Evolutionary conservation across 768 basidiomycete genomes (phyloP), one percentile per base, ranked within the genome.

Genomic region (Podaxis sp.): DNA sequence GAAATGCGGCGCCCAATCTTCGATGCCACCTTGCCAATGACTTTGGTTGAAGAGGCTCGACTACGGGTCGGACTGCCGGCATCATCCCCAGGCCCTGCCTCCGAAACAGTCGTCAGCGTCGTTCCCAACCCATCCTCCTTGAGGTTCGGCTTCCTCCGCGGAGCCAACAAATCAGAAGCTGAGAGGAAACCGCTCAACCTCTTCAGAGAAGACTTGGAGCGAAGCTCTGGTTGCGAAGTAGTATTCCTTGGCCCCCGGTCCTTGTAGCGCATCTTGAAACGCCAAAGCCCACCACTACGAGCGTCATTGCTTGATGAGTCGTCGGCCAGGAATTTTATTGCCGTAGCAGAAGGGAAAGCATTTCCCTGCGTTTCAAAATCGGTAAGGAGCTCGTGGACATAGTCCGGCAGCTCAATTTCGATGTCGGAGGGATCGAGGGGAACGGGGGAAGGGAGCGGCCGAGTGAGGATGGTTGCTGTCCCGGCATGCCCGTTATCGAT

Each of bases 311-410:
- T 51, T 0, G 35, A 18, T 23, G 13, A 16, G 16, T 52, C 25
- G 16, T 44, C 25, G 16, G 36, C 11, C 9, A 50, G 28, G 21
- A 55, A 61, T 47, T 28, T 47, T 18, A 54, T n/a, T 4, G 53
- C 10, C 6, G 59, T 10, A 1, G 36, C 46, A 25, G 52, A 23
- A 18, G 57, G 18, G 1, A 21, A 13, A 35, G 21, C 16, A 18
- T 32, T 44, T n/a, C n/a, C 52, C 27, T 54, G 35, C 13, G 36
- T 35, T 32, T 61, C 59, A 48, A 61, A 61, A 21, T 61, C 52
- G 21, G 59, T 44, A n/a, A 61, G 59, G 18, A 61, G 59, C 36
- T 61, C 59, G 36, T 61, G 52, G 6, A 61, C 59, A 18, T 61
- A 61, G 28, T 46, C 44, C 16, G 59, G 59, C 10, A 61, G 59